Evolutionary conservation across 495 filamentous ascomycete species (phyloP).

Genomic region (Lophiotrema nucula): DNA sequence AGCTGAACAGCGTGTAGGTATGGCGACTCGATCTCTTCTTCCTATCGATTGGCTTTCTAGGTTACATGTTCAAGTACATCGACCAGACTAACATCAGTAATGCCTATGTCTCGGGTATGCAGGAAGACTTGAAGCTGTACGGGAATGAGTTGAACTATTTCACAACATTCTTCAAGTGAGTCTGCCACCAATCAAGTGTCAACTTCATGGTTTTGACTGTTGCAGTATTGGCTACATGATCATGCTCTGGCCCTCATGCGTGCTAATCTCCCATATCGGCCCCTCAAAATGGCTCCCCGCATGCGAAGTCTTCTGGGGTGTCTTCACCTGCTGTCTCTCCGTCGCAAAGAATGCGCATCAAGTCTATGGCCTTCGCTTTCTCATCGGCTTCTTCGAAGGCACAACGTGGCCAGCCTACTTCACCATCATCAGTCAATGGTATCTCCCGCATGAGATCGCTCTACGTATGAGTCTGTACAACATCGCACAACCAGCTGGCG

Average conservation of each 20-base stretch:
- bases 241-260: no score
- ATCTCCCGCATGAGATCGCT: not conserved
- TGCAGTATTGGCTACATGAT: no score
- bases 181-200: not conserved
- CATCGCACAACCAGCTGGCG: not conserved
- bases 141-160: not conserved
- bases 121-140: no score
- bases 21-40: not conserved
- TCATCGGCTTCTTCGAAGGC: not conserved
- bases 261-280: no score
- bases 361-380: not conserved
- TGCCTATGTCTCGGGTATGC: no score
- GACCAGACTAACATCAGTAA: not conserved
- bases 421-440: not conserved
- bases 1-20: no score
- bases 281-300: not conserved
- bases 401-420: not conserved
- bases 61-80: not conserved
- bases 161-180: not conserved
- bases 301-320: not conserved
- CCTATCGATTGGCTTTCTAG: not conserved
- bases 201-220: no score
- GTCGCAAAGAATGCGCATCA: not conserved
- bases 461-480: not conserved
- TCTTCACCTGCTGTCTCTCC: not conserved